Evolutionary conservation across 257 asterid species (phyloP).

Genomic region (Solanum pimpinellifolium): DNA sequence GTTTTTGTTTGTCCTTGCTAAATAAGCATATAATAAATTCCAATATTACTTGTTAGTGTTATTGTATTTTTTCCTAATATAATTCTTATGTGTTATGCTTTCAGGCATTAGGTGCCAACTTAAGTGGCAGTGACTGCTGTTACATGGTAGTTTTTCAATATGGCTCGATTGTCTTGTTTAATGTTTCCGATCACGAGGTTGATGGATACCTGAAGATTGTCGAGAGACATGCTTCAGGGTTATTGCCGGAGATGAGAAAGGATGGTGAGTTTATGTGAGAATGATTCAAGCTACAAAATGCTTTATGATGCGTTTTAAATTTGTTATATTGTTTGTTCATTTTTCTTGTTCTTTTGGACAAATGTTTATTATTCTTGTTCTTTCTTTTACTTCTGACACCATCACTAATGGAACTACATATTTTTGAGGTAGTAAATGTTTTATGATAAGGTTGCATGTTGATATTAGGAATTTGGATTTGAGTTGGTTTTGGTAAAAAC

Average conservation of each 20-base stretch:
- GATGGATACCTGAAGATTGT: constrained; percentile 75
- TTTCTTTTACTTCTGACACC: background rate
- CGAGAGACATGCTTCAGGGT: constrained; percentile 68
- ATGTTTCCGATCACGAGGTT: constrained; percentile 67
- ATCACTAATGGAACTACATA: background rate
- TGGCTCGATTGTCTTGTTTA: constrained; percentile 91
- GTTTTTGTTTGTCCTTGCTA: background rate
- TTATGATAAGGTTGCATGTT: background rate
- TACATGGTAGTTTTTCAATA: constrained; percentile 91
- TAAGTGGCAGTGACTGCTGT: constrained; percentile 60
- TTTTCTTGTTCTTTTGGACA: background rate
- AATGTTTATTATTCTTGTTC: background rate
- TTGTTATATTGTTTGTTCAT: background rate
- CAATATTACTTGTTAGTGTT: background rate
- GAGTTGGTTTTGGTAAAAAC: background rate
- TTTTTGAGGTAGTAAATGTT: background rate
- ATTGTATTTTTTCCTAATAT: background rate
- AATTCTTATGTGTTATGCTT: background rate
- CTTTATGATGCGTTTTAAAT: background rate
- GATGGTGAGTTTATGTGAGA: constrained; percentile 53
- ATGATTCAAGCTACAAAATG: background rate
- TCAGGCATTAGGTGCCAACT: constrained; percentile 57
- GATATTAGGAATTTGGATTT: background rate
- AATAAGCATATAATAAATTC: background rate
- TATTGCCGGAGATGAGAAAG: constrained; percentile 89